Evolutionary conservation across 1,284 basidiomycete genomes (phyloP).

Genomic region (Naganishia liquefaciens): DNA sequence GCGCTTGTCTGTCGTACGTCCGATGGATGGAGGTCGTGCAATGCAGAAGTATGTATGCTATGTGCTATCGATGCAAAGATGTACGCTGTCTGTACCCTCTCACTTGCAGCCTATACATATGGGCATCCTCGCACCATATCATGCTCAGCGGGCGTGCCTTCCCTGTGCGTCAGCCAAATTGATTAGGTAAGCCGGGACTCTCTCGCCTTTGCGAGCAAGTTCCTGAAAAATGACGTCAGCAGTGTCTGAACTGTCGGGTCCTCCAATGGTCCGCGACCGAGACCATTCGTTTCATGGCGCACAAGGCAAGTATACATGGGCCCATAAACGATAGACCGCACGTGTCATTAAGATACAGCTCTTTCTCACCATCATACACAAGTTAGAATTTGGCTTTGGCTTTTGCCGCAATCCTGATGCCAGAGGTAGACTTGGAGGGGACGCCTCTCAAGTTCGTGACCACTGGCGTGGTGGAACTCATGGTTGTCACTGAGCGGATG

Average conservation of each 20-base stretch:
- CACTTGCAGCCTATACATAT: background rate
- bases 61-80: background rate
- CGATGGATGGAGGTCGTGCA: background rate
- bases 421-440: constrained; percentile 4
- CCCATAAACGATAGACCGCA: background rate
- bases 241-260: background rate
- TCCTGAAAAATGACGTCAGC: constrained; percentile 21
- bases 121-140: background rate
- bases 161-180: constrained; percentile 16
- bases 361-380: background rate
- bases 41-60: background rate
- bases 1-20: background rate
- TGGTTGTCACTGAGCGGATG: background rate
- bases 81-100: background rate
- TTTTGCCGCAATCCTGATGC: constrained; percentile 8
- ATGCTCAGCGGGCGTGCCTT: background rate
- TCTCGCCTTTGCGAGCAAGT: constrained; percentile 12
- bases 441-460: constrained; percentile 6
- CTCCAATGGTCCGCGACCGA: no score
- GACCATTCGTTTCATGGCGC: no score
- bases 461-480: background rate
- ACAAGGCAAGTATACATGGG: no score
- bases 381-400: constrained; percentile 15
- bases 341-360: background rate
- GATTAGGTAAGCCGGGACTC: constrained; percentile 13